Percentiles rank a stretch among this genome's conserved stretches.
phyloP scores from a whole-genome alignment of 306 rosid genomes.

The Vicia faba region DNA sequence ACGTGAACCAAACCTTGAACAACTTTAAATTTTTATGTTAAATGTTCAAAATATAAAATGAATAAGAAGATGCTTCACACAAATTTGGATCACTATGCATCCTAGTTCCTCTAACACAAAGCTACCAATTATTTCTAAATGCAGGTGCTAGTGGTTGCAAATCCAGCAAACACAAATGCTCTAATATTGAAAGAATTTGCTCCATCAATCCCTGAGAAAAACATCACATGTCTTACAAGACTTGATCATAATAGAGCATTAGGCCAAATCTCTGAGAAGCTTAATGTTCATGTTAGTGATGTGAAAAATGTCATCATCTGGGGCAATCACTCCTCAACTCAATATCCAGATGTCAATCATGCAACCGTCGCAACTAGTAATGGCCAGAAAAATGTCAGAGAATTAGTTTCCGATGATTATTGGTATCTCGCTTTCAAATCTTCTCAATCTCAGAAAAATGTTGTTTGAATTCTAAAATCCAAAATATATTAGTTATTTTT shows the following conservation, averaged over 20 bases:
- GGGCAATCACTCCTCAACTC: constrained; percentile 97
- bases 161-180: constrained; percentile 95
- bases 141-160: constrained; percentile 91
- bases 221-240: constrained; percentile 81
- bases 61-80: too few relatives aligned
- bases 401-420: constrained; percentile 56
- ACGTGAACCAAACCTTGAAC: background rate
- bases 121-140: constrained; percentile 8
- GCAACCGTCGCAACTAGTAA: constrained; percentile 51
- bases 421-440: constrained; percentile 51
- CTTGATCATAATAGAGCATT: constrained; percentile 94
- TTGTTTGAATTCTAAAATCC: too few relatives aligned
- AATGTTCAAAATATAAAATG: too few relatives aligned
- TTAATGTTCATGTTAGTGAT: constrained; percentile 66
- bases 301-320: constrained; percentile 85
- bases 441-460: background rate
- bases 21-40: background rate
- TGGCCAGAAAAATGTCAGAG: constrained; percentile 56
- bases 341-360: constrained; percentile 89
- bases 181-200: constrained; percentile 83
- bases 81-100: too few relatives aligned
- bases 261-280: constrained; percentile 80
- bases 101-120: background rate
- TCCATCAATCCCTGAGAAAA: constrained; percentile 78
- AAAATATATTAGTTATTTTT: too few relatives aligned